phyloP scores from a whole-genome alignment of 805 yeast species.

The Hanseniaspora nectarophila region DNA sequence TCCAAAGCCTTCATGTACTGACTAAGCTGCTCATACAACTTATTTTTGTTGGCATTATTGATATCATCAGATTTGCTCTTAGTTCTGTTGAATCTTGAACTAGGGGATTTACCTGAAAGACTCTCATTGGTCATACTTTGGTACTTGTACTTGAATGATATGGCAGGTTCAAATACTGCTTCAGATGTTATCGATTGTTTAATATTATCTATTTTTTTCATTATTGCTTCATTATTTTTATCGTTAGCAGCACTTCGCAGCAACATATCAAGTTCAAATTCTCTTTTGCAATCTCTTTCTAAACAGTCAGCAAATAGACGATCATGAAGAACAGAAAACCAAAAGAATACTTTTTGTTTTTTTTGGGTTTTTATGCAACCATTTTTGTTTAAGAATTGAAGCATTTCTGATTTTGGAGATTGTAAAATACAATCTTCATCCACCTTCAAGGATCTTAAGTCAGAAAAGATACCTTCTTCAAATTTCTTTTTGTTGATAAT shows the following conservation, averaged over 20 bases:
- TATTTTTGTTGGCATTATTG: constrained; percentile 16
- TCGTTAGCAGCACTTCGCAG: neutral
- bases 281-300: constrained; percentile 82
- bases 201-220: neutral
- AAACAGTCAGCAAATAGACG: constrained; percentile 83
- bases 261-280: constrained; percentile 36
- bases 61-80: neutral
- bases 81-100: neutral
- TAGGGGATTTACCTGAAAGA: neutral
- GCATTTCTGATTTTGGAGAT: constrained; percentile 71
- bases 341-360: constrained; percentile 90
- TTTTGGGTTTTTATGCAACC: constrained; percentile 86
- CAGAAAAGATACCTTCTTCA: constrained; percentile 92
- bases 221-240: neutral
- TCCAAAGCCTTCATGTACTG: constrained; percentile 31
- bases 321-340: constrained; percentile 94
- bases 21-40: constrained; percentile 44
- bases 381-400: constrained; percentile 73
- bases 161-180: constrained; percentile 65
- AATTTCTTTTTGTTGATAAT: constrained; percentile 81
- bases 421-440: constrained; percentile 82
- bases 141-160: constrained; percentile 58
- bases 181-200: constrained; percentile 48
- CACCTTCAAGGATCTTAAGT: constrained; percentile 71
- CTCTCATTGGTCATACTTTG: neutral